A percentile compares a stretch with the other conserved stretches of the same genome.
These are phyloP conservation scores for Hypoxylon crocopeplum DNA, from an alignment of 495 filamentous ascomycete species.

Conservation along the genomic window DNA sequence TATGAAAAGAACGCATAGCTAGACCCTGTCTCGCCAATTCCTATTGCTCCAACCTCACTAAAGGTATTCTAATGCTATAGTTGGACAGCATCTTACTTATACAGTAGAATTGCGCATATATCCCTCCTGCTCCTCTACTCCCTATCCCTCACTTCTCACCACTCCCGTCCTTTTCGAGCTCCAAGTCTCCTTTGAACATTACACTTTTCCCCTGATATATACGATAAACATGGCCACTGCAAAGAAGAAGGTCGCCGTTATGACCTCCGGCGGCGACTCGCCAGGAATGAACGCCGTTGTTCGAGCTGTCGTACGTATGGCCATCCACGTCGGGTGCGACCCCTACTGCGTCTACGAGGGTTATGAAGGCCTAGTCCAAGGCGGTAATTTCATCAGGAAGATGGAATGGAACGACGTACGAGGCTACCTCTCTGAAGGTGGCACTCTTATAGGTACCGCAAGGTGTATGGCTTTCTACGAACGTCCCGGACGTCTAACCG, in stretches of 20 bases:
- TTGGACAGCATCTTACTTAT: not conserved
- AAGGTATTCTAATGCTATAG: not conserved
- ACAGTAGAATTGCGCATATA: not conserved
- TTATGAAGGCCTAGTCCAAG: constrained; percentile 93
- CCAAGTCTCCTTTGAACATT: not conserved
- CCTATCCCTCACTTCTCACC: not conserved
- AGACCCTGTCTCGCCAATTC: constrained; percentile 1
- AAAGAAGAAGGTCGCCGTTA: constrained; percentile 87
- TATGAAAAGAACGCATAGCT: constrained; percentile 27
- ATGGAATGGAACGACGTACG: constrained; percentile 95
- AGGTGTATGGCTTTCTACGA: constrained; percentile 89
- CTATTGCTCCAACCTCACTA: not conserved
- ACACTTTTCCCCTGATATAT: not conserved
- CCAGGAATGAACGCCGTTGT: constrained; percentile 98
- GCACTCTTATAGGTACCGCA: constrained; percentile 95
- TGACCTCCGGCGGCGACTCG: constrained; percentile 97
- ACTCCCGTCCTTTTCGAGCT: not conserved
- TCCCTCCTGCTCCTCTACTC: not conserved
- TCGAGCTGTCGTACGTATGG: constrained; percentile 91
- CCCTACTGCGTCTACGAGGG: constrained; percentile 92
- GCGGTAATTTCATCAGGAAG: constrained; percentile 84
- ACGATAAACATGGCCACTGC: constrained; percentile 45
- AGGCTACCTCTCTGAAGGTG: constrained; percentile 91
- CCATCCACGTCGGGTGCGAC: constrained; percentile 85
- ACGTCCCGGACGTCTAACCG: constrained; percentile 77